Base-by-base conservation (phyloP, 306 rosid genomes). In the Astragalus membranaceus region DNA sequence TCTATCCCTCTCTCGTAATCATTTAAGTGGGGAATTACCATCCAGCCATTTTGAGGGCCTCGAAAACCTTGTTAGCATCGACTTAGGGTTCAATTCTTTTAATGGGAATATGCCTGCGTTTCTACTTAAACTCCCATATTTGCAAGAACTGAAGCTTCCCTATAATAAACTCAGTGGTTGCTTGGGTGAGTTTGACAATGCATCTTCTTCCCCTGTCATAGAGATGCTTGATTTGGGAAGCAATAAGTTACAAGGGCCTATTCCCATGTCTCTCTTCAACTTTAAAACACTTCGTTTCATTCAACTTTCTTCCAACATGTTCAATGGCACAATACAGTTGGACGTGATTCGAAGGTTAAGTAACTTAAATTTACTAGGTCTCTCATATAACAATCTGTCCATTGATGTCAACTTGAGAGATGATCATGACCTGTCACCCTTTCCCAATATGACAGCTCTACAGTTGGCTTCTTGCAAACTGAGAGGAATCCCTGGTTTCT, bases 271-370 rank as follows among this genome's bases (percentile, higher is more conserved):
- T 2, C 4, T 89, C 29, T 79, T 74, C 2, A 1, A 69, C 1
- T 68, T 79, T 4, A 20, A 4, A 10, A 49, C 3, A 47, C 85
- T 87, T 0, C 32, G 10, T 8, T 0, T 15, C 2, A 71, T 85
- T 14, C 61, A n/a, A 13, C 81, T 89, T 36, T n/a, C 87, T 20
- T 65, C 29, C 7, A 87, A 89, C 86, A 87, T 81, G 17, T 71
- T 86, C 7, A 79, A 10, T 0, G 96, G 88, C 48, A 56, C 66
- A 0, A 1, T 81, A 10, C 12, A 41, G 0, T 52, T 86, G 1
- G 17, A 66, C 3, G 1, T 0, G 42, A 12, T 86, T 48, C 14
- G n/a, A 5, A 47, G 37, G 12, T 26, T 84, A 0, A 8, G 3
- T 5, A 79, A 72, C 47, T 77, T 85, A 10, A 6, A 50, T 0